Evolutionary conservation across 176 grass and related monocot species (phyloP).

Genomic region (Thinopyrum elongatum): DNA sequence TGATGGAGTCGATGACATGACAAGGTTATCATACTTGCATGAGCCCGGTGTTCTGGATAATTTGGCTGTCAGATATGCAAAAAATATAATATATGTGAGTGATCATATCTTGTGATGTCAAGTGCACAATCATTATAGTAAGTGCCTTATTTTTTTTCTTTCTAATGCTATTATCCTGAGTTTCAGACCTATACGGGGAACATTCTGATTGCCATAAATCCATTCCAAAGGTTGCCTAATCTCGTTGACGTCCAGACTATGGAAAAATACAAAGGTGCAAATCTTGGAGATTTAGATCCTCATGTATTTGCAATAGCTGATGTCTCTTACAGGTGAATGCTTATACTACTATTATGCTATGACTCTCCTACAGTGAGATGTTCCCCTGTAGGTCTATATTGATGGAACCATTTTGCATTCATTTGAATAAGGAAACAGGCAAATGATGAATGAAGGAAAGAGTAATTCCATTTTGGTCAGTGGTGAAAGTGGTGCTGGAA

Average conservation of each 20-base stretch:
- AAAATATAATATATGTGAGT: slow-evolving; percentile 94
- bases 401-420: slow-evolving; percentile 45
- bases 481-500: slow-evolving; percentile 98
- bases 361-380: slow-evolving; percentile 12
- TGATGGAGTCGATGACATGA: slow-evolving; percentile 93
- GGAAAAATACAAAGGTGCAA: slow-evolving; percentile 89
- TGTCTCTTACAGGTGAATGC: slow-evolving; percentile 88
- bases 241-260: slow-evolving; percentile 67
- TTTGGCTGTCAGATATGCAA: slow-evolving; percentile 74
- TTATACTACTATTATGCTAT: slow-evolving; percentile 35
- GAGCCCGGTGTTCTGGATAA: slow-evolving; percentile 97
- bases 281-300: slow-evolving; percentile 77
- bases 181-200: slow-evolving; percentile 90
- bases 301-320: slow-evolving; percentile 95
- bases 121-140: neutral
- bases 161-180: slow-evolving; percentile 40
- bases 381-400: slow-evolving; percentile 33
- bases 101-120: slow-evolving; percentile 26
- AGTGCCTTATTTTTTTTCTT: neutral
- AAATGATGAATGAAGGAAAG: slow-evolving; percentile 98
- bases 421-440: slow-evolving; percentile 80
- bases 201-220: slow-evolving; percentile 96
- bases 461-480: slow-evolving; percentile 97
- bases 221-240: slow-evolving; percentile 93
- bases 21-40: slow-evolving; percentile 93